A percentile compares a stretch with the other conserved stretches of the same genome.
phyloP scores from a whole-genome alignment of 148 eudicot genomes.

The Vaccinium macrocarpon region DNA sequence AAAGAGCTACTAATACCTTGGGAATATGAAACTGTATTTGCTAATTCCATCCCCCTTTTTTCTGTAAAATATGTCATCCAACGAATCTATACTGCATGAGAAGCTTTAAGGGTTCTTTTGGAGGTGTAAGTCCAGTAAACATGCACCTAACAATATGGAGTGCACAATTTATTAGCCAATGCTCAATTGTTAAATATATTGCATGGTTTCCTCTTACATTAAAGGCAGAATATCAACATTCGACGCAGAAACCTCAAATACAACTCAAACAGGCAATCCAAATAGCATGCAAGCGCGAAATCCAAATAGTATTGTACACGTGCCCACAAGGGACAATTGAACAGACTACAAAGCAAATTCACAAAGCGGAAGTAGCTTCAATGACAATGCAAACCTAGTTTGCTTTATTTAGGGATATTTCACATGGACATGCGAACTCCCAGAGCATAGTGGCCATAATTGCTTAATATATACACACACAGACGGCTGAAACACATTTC shows the following conservation, averaged over 20 bases:
- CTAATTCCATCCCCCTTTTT: no score
- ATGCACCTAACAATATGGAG: neutral
- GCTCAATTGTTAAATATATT: neutral
- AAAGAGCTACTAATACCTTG: no score
- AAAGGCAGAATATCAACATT: neutral
- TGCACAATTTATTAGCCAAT: neutral
- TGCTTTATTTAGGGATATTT: conserved; percentile 21
- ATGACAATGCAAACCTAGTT: conserved; percentile 13
- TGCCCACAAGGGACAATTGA: conserved; percentile 8
- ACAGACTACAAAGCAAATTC: neutral
- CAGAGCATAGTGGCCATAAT: neutral
- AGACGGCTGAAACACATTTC: neutral
- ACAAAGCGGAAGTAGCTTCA: conserved; percentile 6
- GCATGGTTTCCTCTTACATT: neutral
- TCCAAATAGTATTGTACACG: conserved; percentile 12
- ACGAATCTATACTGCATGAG: neutral
- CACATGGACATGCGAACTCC: conserved; percentile 10
- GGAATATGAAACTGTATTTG: no score
- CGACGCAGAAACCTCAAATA: neutral
- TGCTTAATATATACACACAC: neutral
- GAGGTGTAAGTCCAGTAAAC: neutral
- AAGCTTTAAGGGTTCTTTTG: neutral
- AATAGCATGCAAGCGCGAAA: conserved; percentile 15
- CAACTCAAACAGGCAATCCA: conserved; percentile 5
- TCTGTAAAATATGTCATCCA: no score